Evolutionary conservation across 805 yeast genomes (phyloP).

Genomic region (Tetrapisispora phaffii): DNA sequence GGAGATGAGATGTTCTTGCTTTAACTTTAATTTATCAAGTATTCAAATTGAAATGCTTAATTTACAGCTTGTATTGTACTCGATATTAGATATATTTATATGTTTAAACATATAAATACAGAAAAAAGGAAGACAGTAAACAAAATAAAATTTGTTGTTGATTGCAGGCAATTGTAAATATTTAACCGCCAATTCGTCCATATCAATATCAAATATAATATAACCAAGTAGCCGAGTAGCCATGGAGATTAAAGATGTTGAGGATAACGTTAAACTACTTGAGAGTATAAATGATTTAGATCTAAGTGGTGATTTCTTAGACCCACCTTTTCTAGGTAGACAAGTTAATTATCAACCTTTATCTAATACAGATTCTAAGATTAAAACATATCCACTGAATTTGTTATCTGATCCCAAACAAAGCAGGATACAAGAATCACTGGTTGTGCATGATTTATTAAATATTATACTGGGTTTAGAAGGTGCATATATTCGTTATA

Average conservation of each 20-base stretch:
- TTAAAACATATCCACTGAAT: slow-evolving; percentile 38
- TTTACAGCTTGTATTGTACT: no score
- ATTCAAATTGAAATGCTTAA: no score
- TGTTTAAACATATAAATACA: no score
- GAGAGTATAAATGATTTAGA: slow-evolving; percentile 6
- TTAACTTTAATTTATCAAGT: no score
- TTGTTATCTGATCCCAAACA: slow-evolving; percentile 19
- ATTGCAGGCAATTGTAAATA: no score
- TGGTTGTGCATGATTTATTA: slow-evolving; percentile 60
- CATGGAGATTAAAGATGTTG: slow-evolving; percentile 20
- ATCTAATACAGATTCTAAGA: slow-evolving; percentile 24
- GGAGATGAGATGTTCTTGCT: no score
- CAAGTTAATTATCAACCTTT: slow-evolving; percentile 30
- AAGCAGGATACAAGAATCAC: slow-evolving; percentile 54
- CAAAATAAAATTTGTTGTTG: no score
- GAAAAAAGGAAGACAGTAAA: no score
- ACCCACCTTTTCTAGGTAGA: slow-evolving; percentile 22
- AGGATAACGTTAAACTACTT: slow-evolving; percentile 21
- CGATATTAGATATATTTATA: no score
- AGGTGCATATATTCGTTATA: slow-evolving; percentile 65
- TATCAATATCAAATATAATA: no score
- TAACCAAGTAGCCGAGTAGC: not conserved
- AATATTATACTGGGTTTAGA: slow-evolving; percentile 62
- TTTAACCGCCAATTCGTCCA: no score
- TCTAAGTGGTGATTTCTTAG: not conserved